phyloP scores from a whole-genome alignment of 1,284 basidiomycete species.

The Sporisorium graminicola region DNA sequence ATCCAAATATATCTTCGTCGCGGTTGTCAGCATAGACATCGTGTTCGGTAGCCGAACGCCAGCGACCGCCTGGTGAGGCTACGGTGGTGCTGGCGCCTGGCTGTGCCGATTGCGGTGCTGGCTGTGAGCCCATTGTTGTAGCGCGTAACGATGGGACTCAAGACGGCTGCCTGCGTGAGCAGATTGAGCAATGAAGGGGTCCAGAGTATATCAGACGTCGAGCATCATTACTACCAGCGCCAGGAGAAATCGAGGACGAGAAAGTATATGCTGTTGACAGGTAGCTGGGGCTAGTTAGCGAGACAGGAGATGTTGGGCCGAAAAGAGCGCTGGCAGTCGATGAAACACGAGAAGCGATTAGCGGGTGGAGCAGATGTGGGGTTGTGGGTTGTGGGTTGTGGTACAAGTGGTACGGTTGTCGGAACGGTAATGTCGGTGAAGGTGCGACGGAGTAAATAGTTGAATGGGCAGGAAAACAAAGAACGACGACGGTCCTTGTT shows the following conservation, averaged over 20 bases:
- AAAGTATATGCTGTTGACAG: not conserved
- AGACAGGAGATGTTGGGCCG: not conserved
- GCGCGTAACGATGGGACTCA: not conserved
- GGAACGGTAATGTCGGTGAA: not conserved
- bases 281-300: not conserved
- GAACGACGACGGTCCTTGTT: not conserved
- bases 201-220: not conserved
- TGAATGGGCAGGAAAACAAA: not conserved
- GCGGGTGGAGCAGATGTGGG: too few species aligned
- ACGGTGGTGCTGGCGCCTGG: not conserved
- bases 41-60: constrained; percentile 40
- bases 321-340: not conserved
- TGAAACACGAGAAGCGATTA: not conserved
- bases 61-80: constrained; percentile 1
- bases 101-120: not conserved
- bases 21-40: constrained; percentile 51
- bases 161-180: constrained; percentile 1
- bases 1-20: constrained; percentile 51
- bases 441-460: too few species aligned
- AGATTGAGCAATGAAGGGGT: not conserved
- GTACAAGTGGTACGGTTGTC: not conserved
- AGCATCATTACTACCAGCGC: constrained; percentile 1
- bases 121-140: not conserved
- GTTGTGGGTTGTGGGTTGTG: not conserved
- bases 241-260: not conserved